Percentiles rank a stretch among this genome's conserved stretches.
Evolutionary conservation across 371 early-diverging fungal genomes (phyloP).

Genomic region (Batrachochytrium dendrobatidis): DNA sequence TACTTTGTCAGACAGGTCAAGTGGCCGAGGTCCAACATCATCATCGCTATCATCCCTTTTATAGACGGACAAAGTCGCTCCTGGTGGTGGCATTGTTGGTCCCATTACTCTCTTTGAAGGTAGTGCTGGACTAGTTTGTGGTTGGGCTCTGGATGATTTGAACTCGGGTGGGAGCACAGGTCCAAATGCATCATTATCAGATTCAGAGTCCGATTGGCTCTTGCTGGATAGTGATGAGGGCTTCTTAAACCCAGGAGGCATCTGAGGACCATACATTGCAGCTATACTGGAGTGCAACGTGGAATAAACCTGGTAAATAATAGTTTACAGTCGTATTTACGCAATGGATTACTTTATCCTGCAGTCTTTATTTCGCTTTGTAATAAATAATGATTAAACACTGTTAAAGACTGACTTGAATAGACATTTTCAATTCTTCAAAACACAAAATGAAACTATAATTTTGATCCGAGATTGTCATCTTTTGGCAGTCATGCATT

Average conservation of each 20-base stretch:
- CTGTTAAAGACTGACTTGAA: too few relatives aligned
- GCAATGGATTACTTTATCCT: too few relatives aligned
- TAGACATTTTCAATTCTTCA: too few relatives aligned
- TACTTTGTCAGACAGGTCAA: slow-evolving; percentile 11
- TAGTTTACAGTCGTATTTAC: too few relatives aligned
- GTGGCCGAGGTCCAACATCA: slow-evolving; percentile 17
- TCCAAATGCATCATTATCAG: neutral
- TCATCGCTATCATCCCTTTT: slow-evolving; percentile 15
- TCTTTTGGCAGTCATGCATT: too few relatives aligned
- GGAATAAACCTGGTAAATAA: too few relatives aligned
- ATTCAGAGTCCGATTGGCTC: neutral
- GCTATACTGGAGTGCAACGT: too few relatives aligned
- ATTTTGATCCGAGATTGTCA: too few relatives aligned
- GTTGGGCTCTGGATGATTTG: neutral
- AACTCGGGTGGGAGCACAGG: neutral
- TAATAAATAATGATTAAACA: too few relatives aligned
- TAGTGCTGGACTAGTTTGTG: neutral
- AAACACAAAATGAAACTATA: too few relatives aligned
- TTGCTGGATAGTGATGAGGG: neutral
- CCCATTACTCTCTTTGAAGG: slow-evolving; percentile 7
- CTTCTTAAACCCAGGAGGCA: neutral
- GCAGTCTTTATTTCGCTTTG: too few relatives aligned
- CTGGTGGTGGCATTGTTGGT: slow-evolving; percentile 14
- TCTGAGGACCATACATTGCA: neutral
- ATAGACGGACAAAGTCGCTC: neutral